Percentiles rank a stretch among this genome's conserved stretches.
phyloP scores from a whole-genome alignment of 2,329 filamentous ascomycete species.

The Talaromyces sp. region DNA sequence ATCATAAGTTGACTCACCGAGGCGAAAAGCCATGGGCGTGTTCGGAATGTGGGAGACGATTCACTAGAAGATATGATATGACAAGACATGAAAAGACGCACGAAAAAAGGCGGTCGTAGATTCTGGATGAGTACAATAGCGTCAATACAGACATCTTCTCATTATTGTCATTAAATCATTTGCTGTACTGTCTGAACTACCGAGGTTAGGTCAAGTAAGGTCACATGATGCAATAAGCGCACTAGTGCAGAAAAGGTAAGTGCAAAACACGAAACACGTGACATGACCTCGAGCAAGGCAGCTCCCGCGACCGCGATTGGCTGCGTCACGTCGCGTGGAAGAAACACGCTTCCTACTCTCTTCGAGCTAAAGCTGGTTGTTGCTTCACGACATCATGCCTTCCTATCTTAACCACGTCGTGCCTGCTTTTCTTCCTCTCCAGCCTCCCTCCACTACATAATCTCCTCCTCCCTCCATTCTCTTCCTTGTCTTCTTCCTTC shows the following conservation, averaged over 20 bases:
- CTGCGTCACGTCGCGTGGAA: conserved; percentile 39
- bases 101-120: not conserved
- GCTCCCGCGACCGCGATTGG: conserved; percentile 32
- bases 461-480: not conserved
- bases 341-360: conserved; percentile 26
- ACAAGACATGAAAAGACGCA: conserved; percentile 1
- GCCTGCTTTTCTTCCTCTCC: conserved; percentile 20
- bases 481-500: conserved; percentile 4
- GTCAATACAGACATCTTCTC: not conserved
- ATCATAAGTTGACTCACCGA: not conserved
- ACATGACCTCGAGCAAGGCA: not conserved
- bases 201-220: not conserved
- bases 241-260: not conserved
- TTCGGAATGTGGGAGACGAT: not conserved
- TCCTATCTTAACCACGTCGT: conserved; percentile 21
- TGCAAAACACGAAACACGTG: not conserved
- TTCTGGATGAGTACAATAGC: not conserved
- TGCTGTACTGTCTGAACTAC: not conserved
- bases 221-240: not conserved
- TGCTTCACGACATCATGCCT: conserved; percentile 6
- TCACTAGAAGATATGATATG: not conserved
- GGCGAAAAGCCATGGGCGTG: not conserved
- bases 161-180: not conserved
- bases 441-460: conserved; percentile 21
- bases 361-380: conserved; percentile 7